Percentiles rank a stretch among this genome's conserved stretches.
phyloP scores from a whole-genome alignment of 441 rosid species.

The Daphne laureola region DNA sequence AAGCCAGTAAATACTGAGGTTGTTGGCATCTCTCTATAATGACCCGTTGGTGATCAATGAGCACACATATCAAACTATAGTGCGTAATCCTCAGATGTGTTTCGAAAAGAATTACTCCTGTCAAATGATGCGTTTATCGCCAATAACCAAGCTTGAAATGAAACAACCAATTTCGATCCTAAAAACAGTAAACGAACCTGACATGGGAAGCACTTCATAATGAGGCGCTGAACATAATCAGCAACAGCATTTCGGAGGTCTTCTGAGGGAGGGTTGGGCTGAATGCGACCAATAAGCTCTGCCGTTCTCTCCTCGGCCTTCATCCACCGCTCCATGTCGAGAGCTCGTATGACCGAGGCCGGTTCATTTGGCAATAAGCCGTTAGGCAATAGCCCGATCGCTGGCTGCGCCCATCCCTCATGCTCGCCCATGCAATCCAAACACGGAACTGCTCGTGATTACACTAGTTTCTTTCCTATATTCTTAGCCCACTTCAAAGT shows the following conservation, averaged over 20 bases:
- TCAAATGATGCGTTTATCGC: neutral
- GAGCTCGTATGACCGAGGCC: slow-evolving; percentile 12
- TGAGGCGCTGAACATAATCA: slow-evolving; percentile 14
- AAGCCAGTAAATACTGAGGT: no score
- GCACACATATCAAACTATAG: neutral
- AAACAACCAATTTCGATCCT: neutral
- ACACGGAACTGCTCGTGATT: neutral
- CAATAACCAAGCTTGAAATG: neutral
- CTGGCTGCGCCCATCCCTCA: slow-evolving; percentile 11
- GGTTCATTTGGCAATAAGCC: slow-evolving; percentile 16
- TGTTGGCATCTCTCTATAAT: no score
- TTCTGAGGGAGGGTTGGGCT: slow-evolving; percentile 17
- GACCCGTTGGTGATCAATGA: neutral
- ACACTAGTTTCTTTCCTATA: no score
- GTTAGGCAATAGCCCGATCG: slow-evolving; percentile 10
- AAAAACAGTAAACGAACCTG: slow-evolving; percentile 6
- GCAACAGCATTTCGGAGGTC: slow-evolving; percentile 14
- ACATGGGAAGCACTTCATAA: slow-evolving; percentile 18
- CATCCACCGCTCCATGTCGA: slow-evolving; percentile 16
- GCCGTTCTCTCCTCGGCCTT: slow-evolving; percentile 16
- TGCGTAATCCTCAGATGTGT: neutral
- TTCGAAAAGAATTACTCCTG: no score
- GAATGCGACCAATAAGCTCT: slow-evolving; percentile 15
- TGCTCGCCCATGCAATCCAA: slow-evolving; percentile 14
- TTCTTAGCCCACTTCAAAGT: no score